Percentiles rank a stretch among this genome's conserved stretches.
Evolutionary conservation across 495 filamentous ascomycete species (phyloP).

Genomic region (Penicillium verhagenii): DNA sequence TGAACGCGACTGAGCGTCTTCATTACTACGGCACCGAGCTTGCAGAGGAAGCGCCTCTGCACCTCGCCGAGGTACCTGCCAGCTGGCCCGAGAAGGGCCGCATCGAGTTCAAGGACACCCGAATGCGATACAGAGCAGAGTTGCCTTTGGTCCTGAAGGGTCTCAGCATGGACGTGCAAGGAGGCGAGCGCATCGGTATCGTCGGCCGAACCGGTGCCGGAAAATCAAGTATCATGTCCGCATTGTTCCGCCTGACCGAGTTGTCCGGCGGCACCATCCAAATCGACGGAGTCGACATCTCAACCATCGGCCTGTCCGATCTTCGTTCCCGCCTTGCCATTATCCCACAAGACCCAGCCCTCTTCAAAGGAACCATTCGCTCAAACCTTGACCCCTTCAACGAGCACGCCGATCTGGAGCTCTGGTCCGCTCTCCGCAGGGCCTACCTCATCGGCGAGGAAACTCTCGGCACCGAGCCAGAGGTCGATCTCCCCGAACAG

Average conservation of each 20-base stretch:
- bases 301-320: constrained; percentile 78
- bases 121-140: constrained; percentile 86
- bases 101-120: constrained; percentile 78
- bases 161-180: constrained; percentile 71
- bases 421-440: constrained; percentile 84
- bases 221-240: constrained; percentile 92
- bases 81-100: constrained; percentile 83
- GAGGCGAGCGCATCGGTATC: constrained; percentile 89
- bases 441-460: constrained; percentile 69
- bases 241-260: constrained; percentile 88
- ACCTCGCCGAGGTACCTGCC: constrained; percentile 60
- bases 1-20: constrained; percentile 95
- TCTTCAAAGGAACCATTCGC: constrained; percentile 89
- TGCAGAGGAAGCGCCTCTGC: constrained; percentile 83
- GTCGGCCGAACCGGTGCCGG: constrained; percentile 93
- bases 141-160: constrained; percentile 83
- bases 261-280: constrained; percentile 78
- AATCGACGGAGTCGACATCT: constrained; percentile 90
- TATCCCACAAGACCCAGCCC: constrained; percentile 94
- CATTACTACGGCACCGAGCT: constrained; percentile 85
- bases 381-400: constrained; percentile 91
- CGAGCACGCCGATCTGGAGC: constrained; percentile 80
- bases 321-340: constrained; percentile 87
- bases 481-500: constrained; percentile 19
- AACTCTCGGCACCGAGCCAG: constrained; percentile 16